Conservation (phyloP, 2,329 filamentous ascomycete genomes). For the Leptographium galeiforme region DNA sequence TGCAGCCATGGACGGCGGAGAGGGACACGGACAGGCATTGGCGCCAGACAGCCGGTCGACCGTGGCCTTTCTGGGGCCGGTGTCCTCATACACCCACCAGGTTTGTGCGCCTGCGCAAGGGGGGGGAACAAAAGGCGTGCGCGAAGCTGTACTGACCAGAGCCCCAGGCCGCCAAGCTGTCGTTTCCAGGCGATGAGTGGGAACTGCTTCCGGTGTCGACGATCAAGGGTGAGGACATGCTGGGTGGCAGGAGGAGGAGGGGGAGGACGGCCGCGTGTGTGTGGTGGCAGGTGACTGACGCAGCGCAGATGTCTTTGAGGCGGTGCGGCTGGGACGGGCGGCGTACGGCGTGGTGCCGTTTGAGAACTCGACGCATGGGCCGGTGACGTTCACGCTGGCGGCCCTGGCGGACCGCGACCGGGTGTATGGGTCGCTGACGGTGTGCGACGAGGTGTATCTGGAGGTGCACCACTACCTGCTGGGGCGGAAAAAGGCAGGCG, state of each 20-base stretch:
- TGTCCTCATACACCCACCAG: constrained; percentile 17
- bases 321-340: constrained; percentile 53
- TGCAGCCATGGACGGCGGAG: background rate
- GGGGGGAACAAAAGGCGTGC: background rate
- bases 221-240: constrained; percentile 26
- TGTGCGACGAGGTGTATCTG: constrained; percentile 76
- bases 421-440: constrained; percentile 53
- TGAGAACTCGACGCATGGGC: constrained; percentile 92
- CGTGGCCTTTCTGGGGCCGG: constrained; percentile 17
- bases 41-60: background rate
- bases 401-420: constrained; percentile 63
- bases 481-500: constrained; percentile 26
- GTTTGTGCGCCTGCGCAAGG: constrained; percentile 6
- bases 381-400: constrained; percentile 81
- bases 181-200: constrained; percentile 34
- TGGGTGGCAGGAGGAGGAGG: background rate
- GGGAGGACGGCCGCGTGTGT: too few relatives aligned
- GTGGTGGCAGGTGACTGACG: background rate
- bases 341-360: constrained; percentile 77
- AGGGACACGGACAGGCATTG: background rate
- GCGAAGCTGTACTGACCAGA: background rate
- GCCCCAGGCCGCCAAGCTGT: constrained; percentile 18
- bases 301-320: constrained; percentile 58
- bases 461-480: constrained; percentile 81
- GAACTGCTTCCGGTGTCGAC: constrained; percentile 35